Base-by-base conservation (phyloP, 2,329 filamentous ascomycete species). In the Cadophora malorum region DNA sequence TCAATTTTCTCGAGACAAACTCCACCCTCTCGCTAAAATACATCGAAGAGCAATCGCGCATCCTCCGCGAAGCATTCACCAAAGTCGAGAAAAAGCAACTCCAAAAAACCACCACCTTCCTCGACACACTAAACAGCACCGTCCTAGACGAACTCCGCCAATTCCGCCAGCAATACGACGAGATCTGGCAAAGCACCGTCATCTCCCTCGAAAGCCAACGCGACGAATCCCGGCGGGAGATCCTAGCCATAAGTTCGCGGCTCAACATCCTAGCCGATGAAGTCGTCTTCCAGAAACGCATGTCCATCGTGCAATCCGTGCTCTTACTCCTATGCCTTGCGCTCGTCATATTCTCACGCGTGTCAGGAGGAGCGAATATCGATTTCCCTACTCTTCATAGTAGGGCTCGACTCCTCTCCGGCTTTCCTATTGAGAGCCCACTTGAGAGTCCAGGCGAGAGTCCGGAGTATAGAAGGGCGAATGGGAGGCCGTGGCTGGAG, bases 171-270 rank as follows among this genome's bases (percentile, higher is more conserved):
- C 92, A 97, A 78, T 98, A 98, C 79, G 95, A 98, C 77, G 93
- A 97, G 76, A 89, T 98, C 14, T 98, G 95, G 94, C 94, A 97
- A 79, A 95, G 92, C 23, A 97, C 96, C 12, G 91, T 97, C 25
- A 90, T 97, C 65, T 94, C 96, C 35, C 87, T 98, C 16, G 94
- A 97, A 78, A 90, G 89, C 52, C 95, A 97, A 78, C 90, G 93
- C 52, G 91, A 97, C 76, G 90, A 93, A 73, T 92, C 92, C 19
- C 89, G 94, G 76, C 86, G 89, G 65, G 94, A 98, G 77, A 90
- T 97, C 69, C 84, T 94, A 52, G 94, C 94, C 3, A 85, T 98
- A 64, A 92, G 90, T 74, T 83, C 89, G 9, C 88, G 96, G 28
- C 86, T 99, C 50, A 94, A 92, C 67, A 85, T 98, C 38, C 86